Evolutionary conservation across 1,139 yeast species (phyloP), one percentile per base, ranked within the genome.

Genomic region (Diutina scorzettiae): DNA sequence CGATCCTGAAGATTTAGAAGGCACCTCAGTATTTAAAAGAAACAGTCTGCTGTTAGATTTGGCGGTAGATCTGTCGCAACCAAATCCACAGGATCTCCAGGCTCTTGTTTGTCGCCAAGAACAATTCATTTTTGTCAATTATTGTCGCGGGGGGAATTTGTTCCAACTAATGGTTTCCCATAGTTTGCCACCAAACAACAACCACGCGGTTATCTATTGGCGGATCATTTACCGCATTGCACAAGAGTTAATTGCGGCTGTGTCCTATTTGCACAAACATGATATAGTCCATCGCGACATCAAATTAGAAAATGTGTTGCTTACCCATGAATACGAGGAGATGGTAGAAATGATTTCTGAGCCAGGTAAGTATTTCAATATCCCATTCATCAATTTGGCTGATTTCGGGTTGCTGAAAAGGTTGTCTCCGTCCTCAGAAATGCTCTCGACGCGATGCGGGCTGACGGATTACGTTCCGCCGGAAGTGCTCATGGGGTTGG

Each of bases 391-490:
- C 1, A 79, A 83, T 30, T 58, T 91, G 37, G 81, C 95, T 0
- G 98, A 91, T 63, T 79, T 91, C 60, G 98, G 98, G 0, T 69
- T 91, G 23, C 81, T 95, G 12, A 79, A 86, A 51, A 64, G 68
- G 43, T 69, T 89, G 18, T 74, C 72, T 41, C 71, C 73, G 1
- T 66, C 63, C 0, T 66, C 73, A 47, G 85, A 87, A 33, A 52
- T 81, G 44, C 67, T 93, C 24, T 69, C 81, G 2, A 89, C 97
- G 1, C 63, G 97, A 45, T 91, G 98, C 59, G 98, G 98, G 0
- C 83, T 95, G 1, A 96, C 86, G 49, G 97, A 91, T 57, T 91
- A 91, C 52, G 95, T 91, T 2, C 80, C 96, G 0, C 98, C 97
- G 0, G 98, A 91, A 57, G 64, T 91, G 29, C 64, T 91, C 34